Conservation (phyloP, 768 basidiomycete species). For the Amanita inopinata region DNA sequence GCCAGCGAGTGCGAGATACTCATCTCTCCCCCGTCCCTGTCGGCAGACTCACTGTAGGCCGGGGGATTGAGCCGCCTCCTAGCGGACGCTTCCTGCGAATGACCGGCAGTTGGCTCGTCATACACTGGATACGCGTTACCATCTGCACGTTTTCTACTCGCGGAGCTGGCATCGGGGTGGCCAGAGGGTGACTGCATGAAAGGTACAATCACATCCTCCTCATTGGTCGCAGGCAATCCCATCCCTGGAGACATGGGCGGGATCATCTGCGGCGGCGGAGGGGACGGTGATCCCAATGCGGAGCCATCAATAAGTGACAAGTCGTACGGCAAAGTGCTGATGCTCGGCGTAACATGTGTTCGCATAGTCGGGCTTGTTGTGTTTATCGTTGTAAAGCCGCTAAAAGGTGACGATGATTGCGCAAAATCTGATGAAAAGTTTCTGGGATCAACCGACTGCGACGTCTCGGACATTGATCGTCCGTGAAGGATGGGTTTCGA, state of each 20-base stretch:
- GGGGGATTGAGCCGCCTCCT: slow-evolving; percentile 7
- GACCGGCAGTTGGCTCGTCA: background rate
- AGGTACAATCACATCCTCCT: slow-evolving; percentile 1
- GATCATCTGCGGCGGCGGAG: background rate
- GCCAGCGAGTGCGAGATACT: background rate
- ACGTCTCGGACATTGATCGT: slow-evolving; percentile 3
- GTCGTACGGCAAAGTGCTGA: slow-evolving; percentile 4
- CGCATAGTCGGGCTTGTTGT: background rate
- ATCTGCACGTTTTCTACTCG: slow-evolving; percentile 1
- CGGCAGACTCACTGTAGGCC: slow-evolving; percentile 2
- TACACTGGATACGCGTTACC: slow-evolving; percentile 1
- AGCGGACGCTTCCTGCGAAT: background rate
- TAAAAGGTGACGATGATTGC: background rate
- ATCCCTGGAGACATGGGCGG: background rate
- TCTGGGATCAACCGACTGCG: background rate
- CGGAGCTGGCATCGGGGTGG: background rate
- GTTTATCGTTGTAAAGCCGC: background rate
- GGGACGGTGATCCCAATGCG: background rate
- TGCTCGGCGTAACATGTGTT: background rate
- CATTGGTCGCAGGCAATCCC: background rate
- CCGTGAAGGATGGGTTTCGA: background rate
- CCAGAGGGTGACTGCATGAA: slow-evolving; percentile 1
- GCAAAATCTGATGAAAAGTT: background rate
- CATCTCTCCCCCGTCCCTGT: background rate
- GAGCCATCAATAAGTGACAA: slow-evolving; percentile 3